Percentiles rank a stretch among this genome's conserved stretches.
Conservation (phyloP, 2,329 filamentous ascomycete species). For the Exophiala sideris region DNA sequence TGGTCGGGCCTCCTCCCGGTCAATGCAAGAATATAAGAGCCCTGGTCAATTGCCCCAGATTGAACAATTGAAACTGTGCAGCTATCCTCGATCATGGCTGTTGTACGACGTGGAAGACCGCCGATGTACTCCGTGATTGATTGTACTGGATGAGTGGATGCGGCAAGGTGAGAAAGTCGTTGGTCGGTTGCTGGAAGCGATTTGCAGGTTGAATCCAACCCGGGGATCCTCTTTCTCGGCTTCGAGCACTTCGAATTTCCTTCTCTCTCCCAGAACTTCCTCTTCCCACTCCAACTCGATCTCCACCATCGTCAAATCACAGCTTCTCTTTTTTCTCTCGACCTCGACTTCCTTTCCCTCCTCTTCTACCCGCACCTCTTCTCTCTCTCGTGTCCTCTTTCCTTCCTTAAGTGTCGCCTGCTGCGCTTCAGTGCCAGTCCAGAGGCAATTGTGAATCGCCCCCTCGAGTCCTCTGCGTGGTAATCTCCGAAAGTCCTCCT, state of each 20-base stretch:
- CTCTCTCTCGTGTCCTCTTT: background rate
- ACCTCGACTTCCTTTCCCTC: background rate
- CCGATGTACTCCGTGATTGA: too few relatives aligned
- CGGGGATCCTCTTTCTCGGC: background rate
- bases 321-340: background rate
- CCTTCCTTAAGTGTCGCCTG: background rate
- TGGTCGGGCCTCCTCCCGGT: background rate
- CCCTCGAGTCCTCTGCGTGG: slow-evolving; percentile 1
- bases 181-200: background rate
- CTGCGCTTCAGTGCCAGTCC: background rate
- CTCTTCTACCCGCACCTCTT: background rate
- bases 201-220: background rate
- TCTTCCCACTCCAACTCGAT: slow-evolving; percentile 8
- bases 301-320: background rate
- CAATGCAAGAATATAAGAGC: background rate
- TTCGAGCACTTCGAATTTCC: slow-evolving; percentile 14
- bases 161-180: background rate
- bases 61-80: background rate
- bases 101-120: background rate
- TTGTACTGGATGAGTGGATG: background rate
- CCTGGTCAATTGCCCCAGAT: background rate
- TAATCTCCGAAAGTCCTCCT: slow-evolving; percentile 12
- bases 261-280: slow-evolving; percentile 16
- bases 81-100: background rate
- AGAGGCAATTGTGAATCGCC: background rate